Evolutionary conservation across 2,329 filamentous ascomycete genomes (phyloP).

Genomic region (Amphichorda felina): DNA sequence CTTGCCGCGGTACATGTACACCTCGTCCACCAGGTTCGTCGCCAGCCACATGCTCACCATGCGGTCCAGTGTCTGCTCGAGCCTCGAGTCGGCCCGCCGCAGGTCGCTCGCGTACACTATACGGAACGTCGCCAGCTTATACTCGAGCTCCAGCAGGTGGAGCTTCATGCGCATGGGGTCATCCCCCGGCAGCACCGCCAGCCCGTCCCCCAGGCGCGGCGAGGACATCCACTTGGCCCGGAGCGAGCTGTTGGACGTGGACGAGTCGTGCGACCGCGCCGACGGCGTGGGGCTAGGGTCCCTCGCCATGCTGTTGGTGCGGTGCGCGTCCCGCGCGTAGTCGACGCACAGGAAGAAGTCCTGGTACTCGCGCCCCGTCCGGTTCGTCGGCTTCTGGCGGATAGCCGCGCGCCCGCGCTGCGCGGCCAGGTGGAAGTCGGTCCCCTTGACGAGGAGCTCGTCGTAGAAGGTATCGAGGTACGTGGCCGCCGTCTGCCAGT

Average conservation of each 20-base stretch:
- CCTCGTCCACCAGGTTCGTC: conserved; percentile 15
- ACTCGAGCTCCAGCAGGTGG: conserved; percentile 16
- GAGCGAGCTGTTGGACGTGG: conserved; percentile 8
- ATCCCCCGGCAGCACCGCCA: conserved; percentile 7
- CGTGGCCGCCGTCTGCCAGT: conserved; percentile 14
- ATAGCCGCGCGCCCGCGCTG: conserved; percentile 14
- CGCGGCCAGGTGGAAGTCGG: conserved; percentile 15
- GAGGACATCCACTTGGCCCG: conserved; percentile 9
- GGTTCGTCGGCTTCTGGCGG: conserved; percentile 9
- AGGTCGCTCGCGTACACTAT: conserved; percentile 17
- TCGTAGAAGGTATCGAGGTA: conserved; percentile 15
- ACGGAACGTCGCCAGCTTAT: conserved; percentile 14
- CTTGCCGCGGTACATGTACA: conserved; percentile 15
- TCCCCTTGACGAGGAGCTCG: conserved; percentile 11
- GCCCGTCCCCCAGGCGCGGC: conserved; percentile 10
- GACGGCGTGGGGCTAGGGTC: conserved; percentile 12
- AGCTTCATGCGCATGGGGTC: conserved; percentile 14
- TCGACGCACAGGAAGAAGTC: conserved; percentile 19
- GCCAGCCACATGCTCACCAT: conserved; percentile 15
- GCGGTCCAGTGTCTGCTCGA: conserved; percentile 10
- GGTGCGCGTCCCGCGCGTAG: conserved; percentile 10
- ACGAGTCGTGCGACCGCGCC: conserved; percentile 9
- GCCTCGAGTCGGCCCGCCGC: conserved; percentile 7
- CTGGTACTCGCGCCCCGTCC: conserved; percentile 9
- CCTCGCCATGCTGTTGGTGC: conserved; percentile 6